Base-by-base conservation (phyloP, 2,329 filamentous ascomycete species). In the Curvularia eragrostidis region DNA sequence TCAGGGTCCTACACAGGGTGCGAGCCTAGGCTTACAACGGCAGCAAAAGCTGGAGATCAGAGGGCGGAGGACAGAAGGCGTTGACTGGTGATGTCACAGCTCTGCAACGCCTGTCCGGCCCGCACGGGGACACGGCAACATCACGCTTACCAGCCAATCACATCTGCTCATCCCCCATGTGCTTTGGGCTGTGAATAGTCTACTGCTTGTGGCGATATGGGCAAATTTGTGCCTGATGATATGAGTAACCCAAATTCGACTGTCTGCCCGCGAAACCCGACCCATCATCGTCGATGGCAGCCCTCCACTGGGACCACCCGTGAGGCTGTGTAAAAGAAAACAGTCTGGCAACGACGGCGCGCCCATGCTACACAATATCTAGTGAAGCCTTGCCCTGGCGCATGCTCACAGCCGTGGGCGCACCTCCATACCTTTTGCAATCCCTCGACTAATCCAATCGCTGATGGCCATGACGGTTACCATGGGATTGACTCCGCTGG, bases 401-500 rank as follows among this genome's bases (percentile, higher is more conserved):
- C 28, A n/a, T 24, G n/a, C 28, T 43, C 19, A 73, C 46, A 72
- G 48, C 42, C 54, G 64, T 3, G 71, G 48, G 23, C 59, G 59
- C n/a, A 60, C 65, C 48, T 60, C 60, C 61, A 77, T 48, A 12
- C 65, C 72, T 39, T 57, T 61, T 10, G 59, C 65, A 24, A 77
- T 59, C 0, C 69, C 71, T 41, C 67, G 63, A 26, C 72, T 75
- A 26, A 78, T 69, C 67, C 68, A 77, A 52, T 78, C 74, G 5
- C 70, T 63, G 47, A 78, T 77, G 1, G 73, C 75, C 90, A 93
- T 91, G 56, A 81, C 83, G 12, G 90, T 92, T 42, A 93, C 80
- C 91, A 94, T 93, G 12, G 91, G 91, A 73, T 93, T 93, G 28
- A 93, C 90, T 1, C 91, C 91, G 71, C 87, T 91, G 10, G 90